Conservation (phyloP, 1,139 yeast genomes). For the Saccharomyces uvarum region DNA sequence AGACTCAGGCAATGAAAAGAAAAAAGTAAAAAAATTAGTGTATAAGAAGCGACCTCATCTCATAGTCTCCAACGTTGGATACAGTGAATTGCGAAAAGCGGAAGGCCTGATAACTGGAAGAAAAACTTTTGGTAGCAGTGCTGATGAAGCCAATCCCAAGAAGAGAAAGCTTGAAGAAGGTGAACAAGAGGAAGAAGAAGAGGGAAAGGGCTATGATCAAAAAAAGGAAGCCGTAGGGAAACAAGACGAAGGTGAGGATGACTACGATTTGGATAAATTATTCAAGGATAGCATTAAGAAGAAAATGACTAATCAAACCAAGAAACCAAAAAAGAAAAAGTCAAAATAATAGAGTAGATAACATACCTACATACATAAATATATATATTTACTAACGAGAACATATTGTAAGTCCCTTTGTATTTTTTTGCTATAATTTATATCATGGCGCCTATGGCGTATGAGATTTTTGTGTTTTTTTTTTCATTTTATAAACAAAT, state of each 20-base stretch:
- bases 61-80: slow-evolving; percentile 5
- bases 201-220: slow-evolving; percentile 4
- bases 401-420: not conserved
- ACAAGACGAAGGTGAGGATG: slow-evolving; percentile 20
- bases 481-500: not conserved
- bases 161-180: slow-evolving; percentile 11
- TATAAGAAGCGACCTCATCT: slow-evolving; percentile 2
- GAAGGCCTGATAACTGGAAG: slow-evolving; percentile 4
- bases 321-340: not conserved
- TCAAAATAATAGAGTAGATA: not conserved
- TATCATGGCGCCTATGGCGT: not conserved
- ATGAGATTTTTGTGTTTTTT: no score
- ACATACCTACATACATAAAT: not conserved
- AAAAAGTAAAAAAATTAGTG: slow-evolving; percentile 1
- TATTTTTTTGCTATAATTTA: not conserved
- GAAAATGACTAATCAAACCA: slow-evolving; percentile 2
- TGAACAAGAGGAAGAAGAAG: slow-evolving; percentile 3
- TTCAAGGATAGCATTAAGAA: slow-evolving; percentile 17
- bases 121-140: slow-evolving; percentile 4
- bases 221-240: slow-evolving; percentile 4
- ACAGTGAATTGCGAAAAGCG: slow-evolving; percentile 3
- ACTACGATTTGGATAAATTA: slow-evolving; percentile 19
- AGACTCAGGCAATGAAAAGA: slow-evolving; percentile 2
- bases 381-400: not conserved
- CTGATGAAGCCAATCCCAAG: slow-evolving; percentile 2